Percentiles rank a stretch among this genome's conserved stretches.
Conservation (phyloP, 495 filamentous ascomycete species). For the Terfezia claveryi region DNA sequence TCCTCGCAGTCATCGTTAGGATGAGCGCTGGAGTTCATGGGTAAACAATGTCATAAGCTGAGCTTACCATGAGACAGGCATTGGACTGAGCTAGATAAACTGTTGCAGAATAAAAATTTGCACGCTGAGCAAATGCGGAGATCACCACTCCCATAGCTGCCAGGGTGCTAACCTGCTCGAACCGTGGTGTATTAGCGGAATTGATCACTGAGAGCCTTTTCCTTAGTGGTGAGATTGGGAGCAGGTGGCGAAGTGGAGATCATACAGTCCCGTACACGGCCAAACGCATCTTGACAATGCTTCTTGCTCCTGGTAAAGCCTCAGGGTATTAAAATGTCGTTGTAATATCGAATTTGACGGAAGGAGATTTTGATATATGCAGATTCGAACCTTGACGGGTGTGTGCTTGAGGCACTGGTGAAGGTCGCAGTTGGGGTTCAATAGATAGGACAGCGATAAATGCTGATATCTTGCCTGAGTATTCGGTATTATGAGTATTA, state of each 20-base stretch:
- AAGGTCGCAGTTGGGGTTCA: no score
- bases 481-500: no score
- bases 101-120: conserved; percentile 93
- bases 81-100: conserved; percentile 93
- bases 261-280: conserved; percentile 20
- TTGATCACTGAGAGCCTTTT: neutral
- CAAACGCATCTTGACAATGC: conserved; percentile 25
- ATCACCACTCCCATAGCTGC: conserved; percentile 64
- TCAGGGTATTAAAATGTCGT: no score
- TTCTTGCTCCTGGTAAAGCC: neutral
- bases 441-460: no score
- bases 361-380: neutral
- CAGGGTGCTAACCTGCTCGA: conserved; percentile 41
- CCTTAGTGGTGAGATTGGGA: neutral
- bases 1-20: neutral
- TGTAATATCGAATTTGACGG: no score
- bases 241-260: neutral
- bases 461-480: no score
- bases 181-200: neutral
- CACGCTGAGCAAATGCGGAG: conserved; percentile 76
- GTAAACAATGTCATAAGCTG: neutral
- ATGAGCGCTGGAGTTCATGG: neutral
- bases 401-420: no score
- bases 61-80: conserved; percentile 67
- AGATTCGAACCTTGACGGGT: no score